Evolutionary conservation across 768 basidiomycete genomes (phyloP).

Genomic region (Hygrocybe punicea): DNA sequence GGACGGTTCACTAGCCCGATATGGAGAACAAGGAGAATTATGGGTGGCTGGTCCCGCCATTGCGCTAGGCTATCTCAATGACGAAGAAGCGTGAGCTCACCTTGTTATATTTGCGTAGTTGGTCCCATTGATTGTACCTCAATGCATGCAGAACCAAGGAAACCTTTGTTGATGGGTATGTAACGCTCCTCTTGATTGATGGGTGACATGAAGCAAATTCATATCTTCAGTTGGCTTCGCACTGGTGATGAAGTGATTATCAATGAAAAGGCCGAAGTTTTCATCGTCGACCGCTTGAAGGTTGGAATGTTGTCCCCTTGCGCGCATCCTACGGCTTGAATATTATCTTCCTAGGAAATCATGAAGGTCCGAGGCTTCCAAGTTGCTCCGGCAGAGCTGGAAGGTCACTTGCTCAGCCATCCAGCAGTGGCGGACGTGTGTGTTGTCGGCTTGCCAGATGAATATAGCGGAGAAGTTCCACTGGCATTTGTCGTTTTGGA

Average conservation of each 20-base stretch:
- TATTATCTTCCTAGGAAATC: conserved; percentile 6
- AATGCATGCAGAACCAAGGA: conserved; percentile 56
- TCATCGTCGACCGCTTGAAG: conserved; percentile 54
- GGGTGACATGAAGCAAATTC: conserved; percentile 15
- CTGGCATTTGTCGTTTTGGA: conserved; percentile 63
- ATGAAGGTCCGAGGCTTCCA: conserved; percentile 26
- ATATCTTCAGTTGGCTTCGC: conserved; percentile 38
- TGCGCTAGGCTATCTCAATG: conserved; percentile 55
- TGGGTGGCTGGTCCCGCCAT: conserved; percentile 55
- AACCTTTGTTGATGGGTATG: conserved; percentile 64
- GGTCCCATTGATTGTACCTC: not conserved
- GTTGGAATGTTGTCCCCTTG: conserved; percentile 55
- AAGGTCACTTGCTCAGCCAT: conserved; percentile 61
- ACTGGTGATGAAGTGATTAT: conserved; percentile 50
- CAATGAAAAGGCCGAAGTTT: conserved; percentile 43
- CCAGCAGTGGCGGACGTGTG: conserved; percentile 59
- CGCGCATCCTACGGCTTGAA: not conserved
- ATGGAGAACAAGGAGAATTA: conserved; percentile 60
- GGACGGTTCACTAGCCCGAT: conserved; percentile 55
- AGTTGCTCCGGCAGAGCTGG: conserved; percentile 50
- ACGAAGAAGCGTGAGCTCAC: conserved; percentile 54
- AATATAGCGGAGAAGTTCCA: conserved; percentile 73
- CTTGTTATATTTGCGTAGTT: conserved; percentile 45
- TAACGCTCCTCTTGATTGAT: conserved; percentile 54
- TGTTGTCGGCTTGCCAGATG: conserved; percentile 66